Conservation (phyloP, 768 basidiomycete species). For the Gloeostereum incarnatum region DNA sequence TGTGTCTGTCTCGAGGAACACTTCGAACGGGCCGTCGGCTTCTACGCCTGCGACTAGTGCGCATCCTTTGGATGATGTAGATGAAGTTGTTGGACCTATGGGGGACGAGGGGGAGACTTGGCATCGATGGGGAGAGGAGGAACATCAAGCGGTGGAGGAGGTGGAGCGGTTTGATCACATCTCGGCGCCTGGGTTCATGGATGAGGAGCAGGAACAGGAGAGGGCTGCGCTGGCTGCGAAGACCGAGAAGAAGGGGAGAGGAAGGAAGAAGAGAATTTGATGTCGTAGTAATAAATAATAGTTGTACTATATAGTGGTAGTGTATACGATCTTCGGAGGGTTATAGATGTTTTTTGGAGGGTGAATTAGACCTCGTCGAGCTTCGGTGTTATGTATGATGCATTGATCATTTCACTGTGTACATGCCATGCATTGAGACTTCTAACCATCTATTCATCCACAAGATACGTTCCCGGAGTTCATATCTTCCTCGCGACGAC, state of each 20-base stretch:
- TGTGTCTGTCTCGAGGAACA: conserved; percentile 15
- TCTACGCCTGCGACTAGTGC: conserved; percentile 32
- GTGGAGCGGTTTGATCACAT: conserved; percentile 42
- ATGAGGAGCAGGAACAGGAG: conserved; percentile 23
- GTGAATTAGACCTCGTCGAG: too few species aligned
- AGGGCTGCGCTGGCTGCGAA: conserved; percentile 2
- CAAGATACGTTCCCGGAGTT: too few species aligned
- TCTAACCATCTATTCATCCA: too few species aligned
- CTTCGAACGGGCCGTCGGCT: conserved; percentile 18
- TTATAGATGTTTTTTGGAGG: too few species aligned
- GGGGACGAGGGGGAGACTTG: conserved; percentile 16
- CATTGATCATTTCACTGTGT: too few species aligned
- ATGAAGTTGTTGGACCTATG: conserved; percentile 12
- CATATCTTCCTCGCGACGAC: conserved; percentile 41
- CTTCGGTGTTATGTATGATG: too few species aligned
- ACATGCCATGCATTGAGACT: too few species aligned
- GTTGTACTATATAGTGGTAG: conserved; percentile 8
- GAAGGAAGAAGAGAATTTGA: neutral
- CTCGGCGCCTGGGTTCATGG: conserved; percentile 28
- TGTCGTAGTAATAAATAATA: neutral
- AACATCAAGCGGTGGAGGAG: conserved; percentile 38
- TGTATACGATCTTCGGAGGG: too few species aligned
- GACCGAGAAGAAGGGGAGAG: conserved; percentile 1
- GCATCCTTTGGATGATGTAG: conserved; percentile 22
- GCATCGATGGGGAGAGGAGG: conserved; percentile 37